These are phyloP conservation scores for Cunninghamia lanceolata DNA, from an alignment of 75 land plant genomes.

Conservation along the genomic window DNA sequence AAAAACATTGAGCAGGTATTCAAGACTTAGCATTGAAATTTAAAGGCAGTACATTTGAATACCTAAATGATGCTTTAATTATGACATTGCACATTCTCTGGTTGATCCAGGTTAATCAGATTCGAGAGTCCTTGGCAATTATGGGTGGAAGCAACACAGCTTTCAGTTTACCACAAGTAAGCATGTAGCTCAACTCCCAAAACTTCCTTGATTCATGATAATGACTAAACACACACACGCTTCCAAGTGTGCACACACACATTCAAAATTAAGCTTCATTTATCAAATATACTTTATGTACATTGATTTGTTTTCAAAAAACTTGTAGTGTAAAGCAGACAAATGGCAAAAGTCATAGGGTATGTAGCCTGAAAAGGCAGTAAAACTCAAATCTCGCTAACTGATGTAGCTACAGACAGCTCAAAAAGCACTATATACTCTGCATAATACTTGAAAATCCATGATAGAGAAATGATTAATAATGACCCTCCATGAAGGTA, in stretches of 20 bases:
- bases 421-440: neutral
- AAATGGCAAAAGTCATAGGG: neutral
- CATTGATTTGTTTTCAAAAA: neutral
- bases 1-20: slow-evolving; percentile 74
- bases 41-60: neutral
- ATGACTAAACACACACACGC: neutral
- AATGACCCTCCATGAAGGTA: neutral
- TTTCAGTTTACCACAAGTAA: slow-evolving; percentile 85
- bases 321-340: neutral
- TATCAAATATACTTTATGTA: neutral
- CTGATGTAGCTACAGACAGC: neutral
- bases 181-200: neutral
- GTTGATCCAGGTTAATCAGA: slow-evolving; percentile 68
- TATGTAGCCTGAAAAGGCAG: neutral
- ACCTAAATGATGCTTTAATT: neutral
- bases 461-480: neutral
- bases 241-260: neutral
- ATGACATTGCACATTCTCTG: neutral
- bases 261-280: neutral
- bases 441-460: neutral
- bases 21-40: neutral
- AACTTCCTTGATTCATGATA: neutral
- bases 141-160: slow-evolving; percentile 91
- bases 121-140: slow-evolving; percentile 70
- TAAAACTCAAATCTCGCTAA: neutral